Base-by-base conservation (phyloP, 441 rosid species). In the Hura crepitans region DNA sequence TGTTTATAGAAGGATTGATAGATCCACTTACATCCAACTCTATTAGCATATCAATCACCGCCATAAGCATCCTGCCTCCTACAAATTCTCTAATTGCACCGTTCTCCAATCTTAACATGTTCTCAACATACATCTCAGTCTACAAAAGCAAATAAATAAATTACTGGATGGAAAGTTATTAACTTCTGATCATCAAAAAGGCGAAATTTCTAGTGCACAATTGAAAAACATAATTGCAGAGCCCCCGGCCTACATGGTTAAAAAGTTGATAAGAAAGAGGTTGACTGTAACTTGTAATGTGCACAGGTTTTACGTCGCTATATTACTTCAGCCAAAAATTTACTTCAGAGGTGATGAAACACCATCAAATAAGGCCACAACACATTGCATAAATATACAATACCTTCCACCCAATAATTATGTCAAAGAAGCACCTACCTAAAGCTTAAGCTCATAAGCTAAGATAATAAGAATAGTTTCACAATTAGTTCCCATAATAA, bases 11-110 rank as follows among this genome's bases (percentile, higher is more conserved):
- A 6, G 11, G 39, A 46, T 10, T 11, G 51, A 31, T 28, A 72
- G 31, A 37, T 60, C 37, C 43, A 80, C 97, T 89, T 80, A 91
- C 97, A 81, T 91, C 97, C 76, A 91, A 81, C 69, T 91, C 96
- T 74, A 84, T 72, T 77, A 93, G 73, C 81, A 85, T 75, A 77
- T 85, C 88, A 74, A 89, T 83, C 80, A 93, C 81, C 27, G 83
- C 86, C 80, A 64, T 78, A 45, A 93, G 86, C 81, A 93, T 83
- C 62, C 73, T 70, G 76, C 80, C 76, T 60, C 97, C 92, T 72
- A 86, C 90, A 75, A 91, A 79, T 72, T 85, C 85, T 66, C 97
- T 86, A 10, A 91, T 69, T 56, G 77, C 74, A 82, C 95, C 87
- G 62, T 84, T 81, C 85, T 87, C 96, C 82, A 89, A 81, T 81